A percentile compares a stretch with the other conserved stretches of the same genome.
These are phyloP conservation scores for Catunica adiposa DNA, from an alignment of 2,329 filamentous ascomycete species.

Conservation along the genomic window DNA sequence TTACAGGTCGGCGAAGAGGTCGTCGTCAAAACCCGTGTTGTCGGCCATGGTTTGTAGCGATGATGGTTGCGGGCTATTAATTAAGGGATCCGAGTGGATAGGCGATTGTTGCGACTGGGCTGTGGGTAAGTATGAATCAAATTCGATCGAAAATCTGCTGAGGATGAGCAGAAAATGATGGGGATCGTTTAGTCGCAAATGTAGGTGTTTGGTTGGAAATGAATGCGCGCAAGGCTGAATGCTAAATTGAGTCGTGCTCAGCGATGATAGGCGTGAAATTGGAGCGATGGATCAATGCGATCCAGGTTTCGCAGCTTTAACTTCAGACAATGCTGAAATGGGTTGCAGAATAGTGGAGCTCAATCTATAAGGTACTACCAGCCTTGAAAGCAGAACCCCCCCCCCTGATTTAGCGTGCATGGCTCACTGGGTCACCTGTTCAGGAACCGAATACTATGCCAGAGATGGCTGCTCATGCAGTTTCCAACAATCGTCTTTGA, in stretches of 20 bases:
- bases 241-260: background rate
- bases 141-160: background rate
- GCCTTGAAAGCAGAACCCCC: background rate
- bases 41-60: slow-evolving; percentile 46
- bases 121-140: background rate
- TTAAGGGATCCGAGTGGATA: no score
- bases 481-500: no score
- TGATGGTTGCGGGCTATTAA: background rate
- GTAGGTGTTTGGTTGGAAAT: no score
- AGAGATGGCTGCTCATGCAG: background rate
- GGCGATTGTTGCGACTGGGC: background rate
- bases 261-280: background rate
- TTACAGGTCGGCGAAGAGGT: slow-evolving; percentile 91
- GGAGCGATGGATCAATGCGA: background rate
- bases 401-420: background rate
- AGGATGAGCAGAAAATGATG: background rate
- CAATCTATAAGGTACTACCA: background rate
- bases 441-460: background rate
- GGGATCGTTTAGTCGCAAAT: background rate
- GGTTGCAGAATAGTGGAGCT: background rate
- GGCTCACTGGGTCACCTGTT: background rate
- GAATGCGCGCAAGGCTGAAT: background rate
- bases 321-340: background rate
- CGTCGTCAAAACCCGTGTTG: slow-evolving; percentile 69
- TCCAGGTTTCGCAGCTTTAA: background rate